These are phyloP conservation scores for Ustilaginoidea virens DNA, from an alignment of 2,329 filamentous ascomycete species.

Conservation along the genomic window DNA sequence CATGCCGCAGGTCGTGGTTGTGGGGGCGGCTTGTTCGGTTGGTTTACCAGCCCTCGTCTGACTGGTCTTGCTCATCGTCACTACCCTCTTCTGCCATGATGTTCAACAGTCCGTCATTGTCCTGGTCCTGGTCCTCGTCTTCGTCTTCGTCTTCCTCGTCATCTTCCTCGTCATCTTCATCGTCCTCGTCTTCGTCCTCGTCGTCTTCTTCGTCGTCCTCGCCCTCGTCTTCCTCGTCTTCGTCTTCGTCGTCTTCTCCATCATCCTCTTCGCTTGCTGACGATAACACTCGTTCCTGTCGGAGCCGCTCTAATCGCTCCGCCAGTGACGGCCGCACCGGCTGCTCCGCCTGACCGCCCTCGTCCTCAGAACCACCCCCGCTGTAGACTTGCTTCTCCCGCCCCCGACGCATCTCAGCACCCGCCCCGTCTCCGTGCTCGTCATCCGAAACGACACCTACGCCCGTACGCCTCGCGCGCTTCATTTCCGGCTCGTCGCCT, in stretches of 20 bases:
- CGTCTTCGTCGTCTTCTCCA: slow-evolving; percentile 2
- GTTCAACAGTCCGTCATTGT: slow-evolving; percentile 12
- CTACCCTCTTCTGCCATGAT: slow-evolving; percentile 19
- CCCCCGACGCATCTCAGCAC: not conserved
- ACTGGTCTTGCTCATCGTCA: slow-evolving; percentile 12
- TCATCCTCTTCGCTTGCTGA: slow-evolving; percentile 1
- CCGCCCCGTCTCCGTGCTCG: not conserved
- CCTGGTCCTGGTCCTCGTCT: slow-evolving; percentile 6
- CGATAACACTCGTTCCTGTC: too few relatives aligned
- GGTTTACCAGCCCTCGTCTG: slow-evolving; percentile 6
- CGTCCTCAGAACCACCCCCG: slow-evolving; percentile 4
- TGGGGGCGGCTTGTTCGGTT: not conserved
- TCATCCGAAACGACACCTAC: slow-evolving; percentile 3
- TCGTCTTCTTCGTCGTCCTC: slow-evolving; percentile 4
- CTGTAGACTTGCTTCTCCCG: not conserved
- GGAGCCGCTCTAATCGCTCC: too few relatives aligned
- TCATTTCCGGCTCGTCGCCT: slow-evolving; percentile 1
- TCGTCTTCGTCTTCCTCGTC: slow-evolving; percentile 9
- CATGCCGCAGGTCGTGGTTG: too few relatives aligned
- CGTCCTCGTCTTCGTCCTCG: slow-evolving; percentile 6
- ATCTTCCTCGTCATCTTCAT: slow-evolving; percentile 6
- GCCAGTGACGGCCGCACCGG: too few relatives aligned
- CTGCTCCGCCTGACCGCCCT: slow-evolving; percentile 3
- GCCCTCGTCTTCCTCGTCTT: slow-evolving; percentile 4
- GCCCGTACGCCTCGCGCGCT: not conserved